Conservation (phyloP, 371 early-diverging fungal genomes). For the Mucor indicus region DNA sequence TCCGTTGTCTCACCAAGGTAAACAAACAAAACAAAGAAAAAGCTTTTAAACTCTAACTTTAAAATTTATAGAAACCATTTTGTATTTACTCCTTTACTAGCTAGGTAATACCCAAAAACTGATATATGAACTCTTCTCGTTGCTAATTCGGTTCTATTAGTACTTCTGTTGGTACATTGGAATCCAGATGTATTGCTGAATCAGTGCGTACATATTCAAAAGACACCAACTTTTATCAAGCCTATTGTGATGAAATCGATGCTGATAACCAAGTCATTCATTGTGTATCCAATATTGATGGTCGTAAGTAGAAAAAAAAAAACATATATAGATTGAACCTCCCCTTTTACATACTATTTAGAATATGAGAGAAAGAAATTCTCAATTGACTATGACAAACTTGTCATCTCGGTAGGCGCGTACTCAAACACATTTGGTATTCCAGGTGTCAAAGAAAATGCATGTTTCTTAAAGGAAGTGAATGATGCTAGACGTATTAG, state of each 20-base stretch:
- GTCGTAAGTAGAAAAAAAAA: slow-evolving; percentile 9
- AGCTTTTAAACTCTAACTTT: background rate
- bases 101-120: slow-evolving; percentile 27
- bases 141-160: slow-evolving; percentile 17
- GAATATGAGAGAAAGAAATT: slow-evolving; percentile 1
- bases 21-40: background rate
- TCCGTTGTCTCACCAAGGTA: slow-evolving; percentile 67
- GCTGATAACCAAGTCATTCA: slow-evolving; percentile 27
- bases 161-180: slow-evolving; percentile 81
- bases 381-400: slow-evolving; percentile 67
- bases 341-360: too few species aligned
- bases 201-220: slow-evolving; percentile 63
- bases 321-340: background rate
- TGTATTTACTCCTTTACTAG: slow-evolving; percentile 80
- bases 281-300: slow-evolving; percentile 39
- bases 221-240: slow-evolving; percentile 63
- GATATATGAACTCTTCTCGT: background rate
- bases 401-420: slow-evolving; percentile 81
- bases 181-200: slow-evolving; percentile 77
- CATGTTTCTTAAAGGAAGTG: slow-evolving; percentile 73
- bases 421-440: slow-evolving; percentile 80
- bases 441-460: slow-evolving; percentile 76
- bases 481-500: slow-evolving; percentile 74
- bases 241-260: slow-evolving; percentile 60
- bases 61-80: slow-evolving; percentile 64